phyloP scores from a whole-genome alignment of 2,329 filamentous ascomycete species.

The Sporothrix phasma region DNA sequence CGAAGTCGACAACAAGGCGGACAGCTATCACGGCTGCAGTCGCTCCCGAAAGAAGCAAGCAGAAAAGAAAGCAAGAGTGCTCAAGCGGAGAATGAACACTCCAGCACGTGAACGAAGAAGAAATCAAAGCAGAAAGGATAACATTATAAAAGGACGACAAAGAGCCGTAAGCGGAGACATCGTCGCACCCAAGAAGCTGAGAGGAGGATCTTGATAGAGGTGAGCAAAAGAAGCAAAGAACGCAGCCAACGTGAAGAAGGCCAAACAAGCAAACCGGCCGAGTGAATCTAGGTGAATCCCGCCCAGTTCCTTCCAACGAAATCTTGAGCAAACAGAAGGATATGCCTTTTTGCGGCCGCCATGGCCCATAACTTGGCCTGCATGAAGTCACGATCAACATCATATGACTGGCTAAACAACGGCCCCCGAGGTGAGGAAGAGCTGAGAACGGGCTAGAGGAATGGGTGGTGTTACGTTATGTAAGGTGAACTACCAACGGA shows the following conservation, averaged over 20 bases:
- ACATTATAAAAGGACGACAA: not conserved
- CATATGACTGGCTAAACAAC: conserved; percentile 3
- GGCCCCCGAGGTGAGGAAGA: not conserved
- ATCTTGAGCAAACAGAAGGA: too few relatives aligned
- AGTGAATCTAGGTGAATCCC: not conserved
- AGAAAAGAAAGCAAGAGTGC: not conserved
- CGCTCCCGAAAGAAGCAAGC: not conserved
- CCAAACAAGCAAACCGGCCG: not conserved
- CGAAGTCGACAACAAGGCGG: too few relatives aligned
- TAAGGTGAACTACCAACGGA: too few relatives aligned
- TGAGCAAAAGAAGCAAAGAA: not conserved
- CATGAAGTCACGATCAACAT: not conserved
- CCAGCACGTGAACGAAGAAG: not conserved
- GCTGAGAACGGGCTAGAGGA: too few relatives aligned
- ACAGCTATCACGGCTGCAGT: not conserved
- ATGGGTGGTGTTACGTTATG: too few relatives aligned
- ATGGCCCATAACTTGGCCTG: not conserved
- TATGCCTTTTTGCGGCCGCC: too few relatives aligned
- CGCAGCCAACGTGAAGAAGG: not conserved
- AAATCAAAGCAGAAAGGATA: too few relatives aligned
- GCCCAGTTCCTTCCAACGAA: too few relatives aligned
- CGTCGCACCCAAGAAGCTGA: not conserved
- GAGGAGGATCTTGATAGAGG: not conserved
- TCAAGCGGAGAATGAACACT: not conserved
- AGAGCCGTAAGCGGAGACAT: not conserved